phyloP scores from a whole-genome alignment of 192 early-diverging fungal species.

The Coemansia sp. region DNA sequence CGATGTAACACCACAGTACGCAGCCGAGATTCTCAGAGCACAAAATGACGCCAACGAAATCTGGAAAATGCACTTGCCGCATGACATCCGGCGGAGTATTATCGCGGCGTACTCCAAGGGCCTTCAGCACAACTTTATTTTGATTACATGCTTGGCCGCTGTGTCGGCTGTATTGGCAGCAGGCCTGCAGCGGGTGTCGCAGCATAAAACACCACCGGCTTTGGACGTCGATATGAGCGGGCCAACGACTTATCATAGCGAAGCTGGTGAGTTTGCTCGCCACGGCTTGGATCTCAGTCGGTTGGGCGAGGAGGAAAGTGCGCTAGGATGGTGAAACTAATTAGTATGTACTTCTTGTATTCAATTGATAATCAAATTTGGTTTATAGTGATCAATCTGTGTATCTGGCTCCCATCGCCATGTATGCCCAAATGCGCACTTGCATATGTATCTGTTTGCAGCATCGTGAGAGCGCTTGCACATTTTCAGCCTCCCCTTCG shows the following conservation, averaged over 20 bases:
- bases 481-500: neutral
- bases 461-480: neutral
- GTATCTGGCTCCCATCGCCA: neutral
- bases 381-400: neutral
- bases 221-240: constrained; percentile 12
- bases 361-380: constrained; percentile 1
- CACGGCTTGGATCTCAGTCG: constrained; percentile 42
- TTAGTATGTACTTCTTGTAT: neutral
- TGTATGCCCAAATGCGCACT: neutral
- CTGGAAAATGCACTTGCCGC: constrained; percentile 45
- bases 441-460: neutral
- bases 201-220: constrained; percentile 41
- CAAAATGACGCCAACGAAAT: constrained; percentile 53
- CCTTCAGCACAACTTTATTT: constrained; percentile 48
- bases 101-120: constrained; percentile 52
- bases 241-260: constrained; percentile 4
- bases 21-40: constrained; percentile 40
- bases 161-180: constrained; percentile 40
- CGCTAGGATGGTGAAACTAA: constrained; percentile 17
- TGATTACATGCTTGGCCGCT: constrained; percentile 46
- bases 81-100: constrained; percentile 33
- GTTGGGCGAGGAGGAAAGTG: constrained; percentile 20
- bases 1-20: constrained; percentile 32
- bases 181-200: constrained; percentile 43
- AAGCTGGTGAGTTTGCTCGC: constrained; percentile 24